Conservation (phyloP, 805 yeast species). For the Dipodascopsis tothii region DNA sequence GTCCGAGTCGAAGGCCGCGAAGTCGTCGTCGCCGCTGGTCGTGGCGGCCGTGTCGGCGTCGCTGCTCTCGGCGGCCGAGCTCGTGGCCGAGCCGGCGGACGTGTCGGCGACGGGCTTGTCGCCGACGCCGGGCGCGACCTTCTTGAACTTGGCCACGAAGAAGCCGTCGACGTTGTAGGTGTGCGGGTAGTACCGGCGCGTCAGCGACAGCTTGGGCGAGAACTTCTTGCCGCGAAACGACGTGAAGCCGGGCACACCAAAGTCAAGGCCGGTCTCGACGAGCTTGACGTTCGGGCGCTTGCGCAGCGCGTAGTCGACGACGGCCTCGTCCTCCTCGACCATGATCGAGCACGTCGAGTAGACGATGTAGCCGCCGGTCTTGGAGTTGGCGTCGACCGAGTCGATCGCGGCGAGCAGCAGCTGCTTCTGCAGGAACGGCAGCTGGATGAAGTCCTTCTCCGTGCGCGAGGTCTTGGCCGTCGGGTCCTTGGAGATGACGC, state of each 20-base stretch:
- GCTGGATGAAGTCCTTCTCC: constrained; percentile 91
- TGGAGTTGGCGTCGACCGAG: constrained; percentile 87
- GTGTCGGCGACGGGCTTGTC: background rate
- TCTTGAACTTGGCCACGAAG: constrained; percentile 92
- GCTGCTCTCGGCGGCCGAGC: background rate
- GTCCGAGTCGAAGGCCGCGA: constrained; percentile 2
- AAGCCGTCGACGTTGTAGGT: constrained; percentile 98
- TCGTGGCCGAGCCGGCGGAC: background rate
- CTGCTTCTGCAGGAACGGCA: constrained; percentile 95
- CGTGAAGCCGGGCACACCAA: constrained; percentile 94
- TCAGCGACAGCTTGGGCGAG: constrained; percentile 64
- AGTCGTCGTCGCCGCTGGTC: background rate
- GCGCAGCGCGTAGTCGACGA: constrained; percentile 93
- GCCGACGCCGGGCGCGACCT: constrained; percentile 33
- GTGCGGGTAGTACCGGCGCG: constrained; percentile 96
- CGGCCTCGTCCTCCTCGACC: constrained; percentile 97
- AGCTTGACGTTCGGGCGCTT: constrained; percentile 93
- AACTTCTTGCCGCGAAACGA: constrained; percentile 89
- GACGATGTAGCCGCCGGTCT: constrained; percentile 88
- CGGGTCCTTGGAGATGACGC: constrained; percentile 96
- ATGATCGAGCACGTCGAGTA: constrained; percentile 98
- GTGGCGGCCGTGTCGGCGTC: background rate
- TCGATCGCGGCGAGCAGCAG: constrained; percentile 89
- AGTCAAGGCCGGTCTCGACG: constrained; percentile 83
- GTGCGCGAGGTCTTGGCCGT: constrained; percentile 88